Evolutionary conservation across 2,329 filamentous ascomycete species (phyloP).

Genomic region (Arthroderma uncinatum): DNA sequence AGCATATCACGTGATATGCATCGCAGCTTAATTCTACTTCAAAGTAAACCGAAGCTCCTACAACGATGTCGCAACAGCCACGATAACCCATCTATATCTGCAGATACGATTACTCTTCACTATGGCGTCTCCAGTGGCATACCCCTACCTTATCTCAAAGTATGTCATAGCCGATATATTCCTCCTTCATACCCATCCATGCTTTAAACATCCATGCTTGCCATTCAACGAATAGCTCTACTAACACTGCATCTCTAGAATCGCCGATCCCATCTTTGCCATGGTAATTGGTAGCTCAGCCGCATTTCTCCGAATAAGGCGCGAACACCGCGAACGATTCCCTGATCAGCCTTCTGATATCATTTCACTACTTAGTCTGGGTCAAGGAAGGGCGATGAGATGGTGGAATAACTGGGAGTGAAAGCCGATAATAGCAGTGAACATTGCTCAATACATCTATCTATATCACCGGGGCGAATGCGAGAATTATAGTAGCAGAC

Average conservation of each 20-base stretch:
- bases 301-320: slow-evolving; percentile 43
- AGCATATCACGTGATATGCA: background rate
- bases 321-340: slow-evolving; percentile 42
- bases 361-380: slow-evolving; percentile 21
- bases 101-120: background rate
- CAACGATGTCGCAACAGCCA: background rate
- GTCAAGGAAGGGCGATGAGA: slow-evolving; percentile 23
- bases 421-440: background rate
- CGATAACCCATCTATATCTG: background rate
- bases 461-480: background rate
- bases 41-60: background rate
- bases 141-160: slow-evolving; percentile 10
- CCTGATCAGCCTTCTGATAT: slow-evolving; percentile 28
- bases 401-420: slow-evolving; percentile 32
- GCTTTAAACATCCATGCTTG: background rate
- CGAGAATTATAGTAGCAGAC: background rate
- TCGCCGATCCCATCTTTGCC: slow-evolving; percentile 46
- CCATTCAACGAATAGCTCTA: background rate
- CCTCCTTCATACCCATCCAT: background rate
- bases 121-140: slow-evolving; percentile 5
- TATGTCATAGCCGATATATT: background rate
- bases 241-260: slow-evolving; percentile 26
- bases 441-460: background rate
- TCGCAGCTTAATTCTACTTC: background rate
- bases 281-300: slow-evolving; percentile 42